These are phyloP conservation scores for Wallacemonas sp. DNA, from an alignment of 208 protist genomes.

Conservation along the genomic window DNA sequence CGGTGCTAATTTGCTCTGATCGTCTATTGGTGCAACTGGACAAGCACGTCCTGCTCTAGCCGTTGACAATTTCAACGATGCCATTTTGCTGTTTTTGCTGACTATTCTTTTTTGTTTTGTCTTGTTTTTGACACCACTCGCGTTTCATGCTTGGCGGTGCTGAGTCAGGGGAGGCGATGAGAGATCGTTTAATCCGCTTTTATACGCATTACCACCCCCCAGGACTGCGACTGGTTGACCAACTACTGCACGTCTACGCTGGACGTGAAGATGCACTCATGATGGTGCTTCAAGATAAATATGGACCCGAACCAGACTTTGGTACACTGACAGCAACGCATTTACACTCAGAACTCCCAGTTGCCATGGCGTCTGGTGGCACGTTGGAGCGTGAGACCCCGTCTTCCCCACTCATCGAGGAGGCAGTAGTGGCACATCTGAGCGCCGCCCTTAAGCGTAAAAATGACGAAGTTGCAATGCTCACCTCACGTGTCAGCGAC, in stretches of 20 bases:
- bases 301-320: constrained; percentile 27
- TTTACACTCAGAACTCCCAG: neutral
- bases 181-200: constrained; percentile 1
- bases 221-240: constrained; percentile 14
- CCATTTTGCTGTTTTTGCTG: too few relatives aligned
- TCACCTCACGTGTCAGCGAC: neutral
- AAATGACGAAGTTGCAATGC: neutral
- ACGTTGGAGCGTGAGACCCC: too few relatives aligned
- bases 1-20: too few relatives aligned
- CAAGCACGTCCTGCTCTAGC: too few relatives aligned
- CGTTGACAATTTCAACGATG: too few relatives aligned
- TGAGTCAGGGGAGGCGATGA: neutral
- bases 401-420: neutral
- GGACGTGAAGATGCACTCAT: constrained; percentile 36
- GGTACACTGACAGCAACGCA: neutral
- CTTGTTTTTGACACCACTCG: neutral
- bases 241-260: constrained; percentile 20
- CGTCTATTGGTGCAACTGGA: too few relatives aligned
- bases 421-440: neutral
- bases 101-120: too few relatives aligned
- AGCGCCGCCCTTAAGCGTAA: neutral
- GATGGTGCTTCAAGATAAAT: constrained; percentile 30
- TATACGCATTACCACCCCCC: neutral
- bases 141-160: neutral
- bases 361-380: neutral